These are phyloP conservation scores for Pichia sp. DNA, from an alignment of 1,139 yeast genomes.

Conservation along the genomic window DNA sequence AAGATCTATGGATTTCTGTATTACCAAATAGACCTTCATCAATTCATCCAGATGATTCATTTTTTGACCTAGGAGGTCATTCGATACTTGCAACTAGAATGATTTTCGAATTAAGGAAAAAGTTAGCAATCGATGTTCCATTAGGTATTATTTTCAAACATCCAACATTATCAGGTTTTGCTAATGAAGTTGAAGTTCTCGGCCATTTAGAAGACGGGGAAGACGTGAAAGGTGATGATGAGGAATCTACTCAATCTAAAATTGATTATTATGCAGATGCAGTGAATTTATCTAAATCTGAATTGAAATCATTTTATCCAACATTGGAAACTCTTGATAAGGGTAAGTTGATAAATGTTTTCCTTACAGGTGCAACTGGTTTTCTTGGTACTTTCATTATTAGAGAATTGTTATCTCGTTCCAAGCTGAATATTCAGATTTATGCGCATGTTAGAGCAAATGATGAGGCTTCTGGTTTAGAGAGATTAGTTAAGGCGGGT, in stretches of 20 bases:
- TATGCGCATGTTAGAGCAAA: constrained; percentile 90
- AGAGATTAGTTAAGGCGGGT: constrained; percentile 71
- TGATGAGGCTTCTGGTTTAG: constrained; percentile 57
- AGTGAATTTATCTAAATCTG: constrained; percentile 37
- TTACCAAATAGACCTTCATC: constrained; percentile 81
- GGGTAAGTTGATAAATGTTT: constrained; percentile 47
- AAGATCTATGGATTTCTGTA: constrained; percentile 78
- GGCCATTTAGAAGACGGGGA: constrained; percentile 36
- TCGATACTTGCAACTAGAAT: constrained; percentile 93
- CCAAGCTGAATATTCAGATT: constrained; percentile 43
- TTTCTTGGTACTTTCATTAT: constrained; percentile 87
- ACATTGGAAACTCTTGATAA: constrained; percentile 32
- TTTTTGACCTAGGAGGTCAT: constrained; percentile 97
- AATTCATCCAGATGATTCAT: constrained; percentile 72
- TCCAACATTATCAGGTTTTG: constrained; percentile 78
- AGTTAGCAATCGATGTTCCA: constrained; percentile 72
- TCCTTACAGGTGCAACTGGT: constrained; percentile 95
- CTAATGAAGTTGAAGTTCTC: constrained; percentile 59
- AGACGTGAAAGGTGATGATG: constrained; percentile 14
- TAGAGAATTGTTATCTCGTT: constrained; percentile 59
- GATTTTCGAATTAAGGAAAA: constrained; percentile 86
- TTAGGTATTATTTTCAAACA: constrained; percentile 81
- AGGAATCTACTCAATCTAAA: constrained; percentile 18
- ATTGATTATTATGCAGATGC: constrained; percentile 76
- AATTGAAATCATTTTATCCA: constrained; percentile 38